phyloP scores from a whole-genome alignment of 495 filamentous ascomycete species.

The Penicillium arizonense region DNA sequence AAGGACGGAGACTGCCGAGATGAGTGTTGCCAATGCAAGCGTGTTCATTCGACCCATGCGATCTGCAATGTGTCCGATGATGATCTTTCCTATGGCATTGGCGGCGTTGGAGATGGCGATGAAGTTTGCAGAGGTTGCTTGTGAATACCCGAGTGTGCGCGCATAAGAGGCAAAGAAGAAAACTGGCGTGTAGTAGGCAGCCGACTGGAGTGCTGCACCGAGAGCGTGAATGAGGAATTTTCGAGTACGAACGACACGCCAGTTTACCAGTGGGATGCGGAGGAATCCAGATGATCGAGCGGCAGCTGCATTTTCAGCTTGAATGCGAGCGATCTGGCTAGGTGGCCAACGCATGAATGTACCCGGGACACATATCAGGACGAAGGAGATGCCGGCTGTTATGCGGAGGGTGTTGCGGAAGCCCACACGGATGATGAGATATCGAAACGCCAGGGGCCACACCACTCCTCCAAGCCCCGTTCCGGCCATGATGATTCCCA shows the following conservation, averaged over 20 bases:
- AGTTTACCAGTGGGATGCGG: constrained; percentile 28
- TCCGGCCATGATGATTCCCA: constrained; percentile 38
- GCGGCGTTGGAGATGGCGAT: constrained; percentile 31
- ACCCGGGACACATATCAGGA: constrained; percentile 23
- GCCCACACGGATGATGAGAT: constrained; percentile 27
- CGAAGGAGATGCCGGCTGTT: constrained; percentile 31
- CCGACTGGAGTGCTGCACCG: constrained; percentile 34
- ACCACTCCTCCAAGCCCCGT: constrained; percentile 35
- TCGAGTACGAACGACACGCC: constrained; percentile 27
- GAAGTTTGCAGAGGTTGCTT: constrained; percentile 31
- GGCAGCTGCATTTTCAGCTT: constrained; percentile 19
- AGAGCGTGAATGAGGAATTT: constrained; percentile 35
- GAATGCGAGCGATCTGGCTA: constrained; percentile 20
- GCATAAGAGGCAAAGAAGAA: constrained; percentile 41
- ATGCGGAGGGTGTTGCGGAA: constrained; percentile 40
- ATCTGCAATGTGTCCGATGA: constrained; percentile 41
- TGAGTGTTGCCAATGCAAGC: constrained; percentile 34
- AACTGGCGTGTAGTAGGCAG: constrained; percentile 39
- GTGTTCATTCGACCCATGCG: constrained; percentile 43
- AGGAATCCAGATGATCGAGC: constrained; percentile 7
- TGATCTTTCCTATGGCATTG: constrained; percentile 27
- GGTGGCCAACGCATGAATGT: constrained; percentile 31
- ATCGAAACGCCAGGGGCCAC: constrained; percentile 34
- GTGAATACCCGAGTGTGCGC: constrained; percentile 37
- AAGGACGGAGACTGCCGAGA: constrained; percentile 33